phyloP scores from a whole-genome alignment of 2,329 filamentous ascomycete genomes.

The Chrysoporthe deuterocubensis region DNA sequence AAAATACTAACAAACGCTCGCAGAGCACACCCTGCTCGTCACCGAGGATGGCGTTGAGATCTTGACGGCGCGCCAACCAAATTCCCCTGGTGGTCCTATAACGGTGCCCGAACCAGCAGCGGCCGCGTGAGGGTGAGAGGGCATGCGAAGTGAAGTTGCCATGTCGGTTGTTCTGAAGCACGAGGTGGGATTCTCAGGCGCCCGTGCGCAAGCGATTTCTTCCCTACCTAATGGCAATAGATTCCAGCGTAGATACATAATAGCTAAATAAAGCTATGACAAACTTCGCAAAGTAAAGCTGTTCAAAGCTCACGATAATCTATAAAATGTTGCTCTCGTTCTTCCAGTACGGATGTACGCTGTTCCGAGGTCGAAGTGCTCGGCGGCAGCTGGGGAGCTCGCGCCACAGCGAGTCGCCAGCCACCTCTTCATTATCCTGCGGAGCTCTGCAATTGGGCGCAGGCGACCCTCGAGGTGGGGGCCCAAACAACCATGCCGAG shows the following conservation, averaged over 20 bases:
- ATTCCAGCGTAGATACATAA: not conserved
- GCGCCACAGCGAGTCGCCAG: slow-evolving; percentile 12
- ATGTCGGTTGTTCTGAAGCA: slow-evolving; percentile 48
- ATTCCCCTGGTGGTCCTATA: slow-evolving; percentile 77
- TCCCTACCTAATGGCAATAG: not conserved
- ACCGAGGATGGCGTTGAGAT: slow-evolving; percentile 85
- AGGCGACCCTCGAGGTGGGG: not conserved
- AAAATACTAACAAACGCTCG: slow-evolving; percentile 8
- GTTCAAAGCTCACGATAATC: not conserved
- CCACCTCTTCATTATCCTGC: not conserved
- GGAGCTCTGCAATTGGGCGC: slow-evolving; percentile 16
- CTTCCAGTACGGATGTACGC: not conserved
- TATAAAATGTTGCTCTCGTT: not conserved
- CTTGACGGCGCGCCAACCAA: slow-evolving; percentile 72
- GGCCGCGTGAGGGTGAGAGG: not conserved
- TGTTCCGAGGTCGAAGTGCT: slow-evolving; percentile 40
- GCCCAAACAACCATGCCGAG: not conserved
- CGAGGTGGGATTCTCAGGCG: slow-evolving; percentile 46
- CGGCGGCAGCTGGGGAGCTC: slow-evolving; percentile 31
- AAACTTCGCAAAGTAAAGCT: not conserved
- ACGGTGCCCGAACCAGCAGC: slow-evolving; percentile 51
- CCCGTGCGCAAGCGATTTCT: not conserved
- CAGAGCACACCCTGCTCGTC: slow-evolving; percentile 82
- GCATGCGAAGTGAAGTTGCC: slow-evolving; percentile 48
- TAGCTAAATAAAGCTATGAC: not conserved